Conservation (phyloP, 225 moss, liverwort and hornwort species). For the Marchantia polymorpha region DNA sequence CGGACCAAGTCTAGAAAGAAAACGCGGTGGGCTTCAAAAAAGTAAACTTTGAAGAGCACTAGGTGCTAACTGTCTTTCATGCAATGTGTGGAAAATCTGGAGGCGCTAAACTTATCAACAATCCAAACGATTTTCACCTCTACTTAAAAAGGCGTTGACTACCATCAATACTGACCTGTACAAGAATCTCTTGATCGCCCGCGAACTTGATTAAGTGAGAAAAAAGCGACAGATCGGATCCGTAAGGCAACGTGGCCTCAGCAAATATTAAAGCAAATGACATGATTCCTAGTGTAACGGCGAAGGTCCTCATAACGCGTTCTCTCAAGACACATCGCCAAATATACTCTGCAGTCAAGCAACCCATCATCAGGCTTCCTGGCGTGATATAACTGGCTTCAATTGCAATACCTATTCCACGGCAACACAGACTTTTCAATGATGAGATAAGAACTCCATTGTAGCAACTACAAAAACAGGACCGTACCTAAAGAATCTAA, state of each 20-base stretch:
- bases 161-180: conserved; percentile 54
- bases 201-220: conserved; percentile 75
- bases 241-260: conserved; percentile 76
- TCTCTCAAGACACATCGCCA: conserved; percentile 95
- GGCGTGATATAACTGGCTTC: conserved; percentile 4
- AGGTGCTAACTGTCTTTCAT: neutral
- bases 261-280: conserved; percentile 91
- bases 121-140: neutral
- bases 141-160: neutral
- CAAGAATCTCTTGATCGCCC: conserved; percentile 70
- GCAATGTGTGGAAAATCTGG: neutral
- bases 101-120: neutral
- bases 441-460: neutral
- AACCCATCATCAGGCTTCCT: neutral
- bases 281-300: conserved; percentile 73
- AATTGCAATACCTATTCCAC: too few relatives aligned
- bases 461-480: neutral
- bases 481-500: conserved; percentile 64
- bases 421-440: neutral
- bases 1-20: neutral
- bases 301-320: conserved; percentile 60
- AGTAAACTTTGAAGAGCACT: neutral
- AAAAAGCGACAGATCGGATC: conserved; percentile 82
- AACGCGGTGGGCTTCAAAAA: neutral
- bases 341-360: conserved; percentile 68